A percentile compares a stretch with the other conserved stretches of the same genome.
Evolutionary conservation across 2,329 filamentous ascomycete species (phyloP).

Genomic region (Diaporthe citrichinensis): DNA sequence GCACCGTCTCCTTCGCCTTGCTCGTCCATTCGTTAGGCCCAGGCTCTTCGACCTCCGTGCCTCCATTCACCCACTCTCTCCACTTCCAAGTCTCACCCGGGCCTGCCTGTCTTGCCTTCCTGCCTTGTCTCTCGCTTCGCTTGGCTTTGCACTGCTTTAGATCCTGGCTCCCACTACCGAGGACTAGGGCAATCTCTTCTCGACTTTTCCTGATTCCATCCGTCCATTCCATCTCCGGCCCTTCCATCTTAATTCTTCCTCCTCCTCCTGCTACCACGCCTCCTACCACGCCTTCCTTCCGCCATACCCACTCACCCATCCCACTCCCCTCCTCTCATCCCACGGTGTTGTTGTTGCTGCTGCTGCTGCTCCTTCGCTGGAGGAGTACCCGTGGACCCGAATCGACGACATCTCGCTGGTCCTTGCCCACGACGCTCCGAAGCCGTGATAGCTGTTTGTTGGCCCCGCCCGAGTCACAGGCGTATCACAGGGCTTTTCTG

Average conservation of each 20-base stretch:
- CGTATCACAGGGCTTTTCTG: background rate
- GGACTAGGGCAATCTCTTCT: conserved; percentile 29
- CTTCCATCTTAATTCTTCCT: conserved; percentile 20
- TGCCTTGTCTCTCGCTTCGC: conserved; percentile 33
- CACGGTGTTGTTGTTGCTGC: background rate
- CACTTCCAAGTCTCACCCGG: conserved; percentile 31
- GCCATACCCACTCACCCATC: conserved; percentile 5
- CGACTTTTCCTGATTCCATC: conserved; percentile 32
- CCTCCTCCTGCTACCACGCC: background rate
- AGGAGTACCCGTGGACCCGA: background rate
- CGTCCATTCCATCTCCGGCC: conserved; percentile 32
- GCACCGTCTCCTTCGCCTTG: conserved; percentile 8
- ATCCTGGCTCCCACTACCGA: conserved; percentile 32
- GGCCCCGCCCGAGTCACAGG: background rate
- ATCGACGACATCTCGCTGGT: background rate
- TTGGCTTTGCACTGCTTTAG: conserved; percentile 19
- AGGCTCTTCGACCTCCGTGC: conserved; percentile 10
- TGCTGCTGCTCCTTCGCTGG: background rate
- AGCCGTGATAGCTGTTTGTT: background rate
- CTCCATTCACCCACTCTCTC: conserved; percentile 21
- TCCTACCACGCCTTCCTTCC: background rate
- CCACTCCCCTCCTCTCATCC: background rate
- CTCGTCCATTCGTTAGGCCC: conserved; percentile 3
- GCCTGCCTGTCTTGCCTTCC: conserved; percentile 28
- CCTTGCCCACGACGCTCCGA: background rate